Base-by-base conservation (phyloP, 345 rosid genomes). In the Arabis alpina region DNA sequence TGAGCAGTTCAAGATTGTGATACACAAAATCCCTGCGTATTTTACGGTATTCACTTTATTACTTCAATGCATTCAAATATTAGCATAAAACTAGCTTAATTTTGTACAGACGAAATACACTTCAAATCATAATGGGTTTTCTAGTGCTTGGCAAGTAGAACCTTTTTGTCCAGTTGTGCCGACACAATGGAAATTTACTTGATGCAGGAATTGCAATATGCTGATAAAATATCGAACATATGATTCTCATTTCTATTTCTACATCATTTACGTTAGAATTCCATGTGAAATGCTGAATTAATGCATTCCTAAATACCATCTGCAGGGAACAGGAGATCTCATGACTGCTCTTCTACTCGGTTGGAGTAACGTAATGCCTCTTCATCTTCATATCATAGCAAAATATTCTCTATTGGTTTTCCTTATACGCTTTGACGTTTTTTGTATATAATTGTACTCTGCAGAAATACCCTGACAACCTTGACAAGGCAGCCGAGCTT, bases 251-350 rank as follows among this genome's bases (percentile, higher is more conserved):
- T 15, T 52, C 1, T 24, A 1, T 70, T 15, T 24, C 34, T 4
- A 14, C 34, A 32, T 19, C 8, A 24, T 32, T 32, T 0, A 36
- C 45, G 45, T 15, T 71, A 62, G 12, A 52, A 51, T 2, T 34
- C 10, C 2, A 2, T 57, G 53, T 51, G 40, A 51, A 58, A 56
- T 69, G 52, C 77, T 53, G 25, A 77, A 19, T 7, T 69, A 19
- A 54, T 53, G 13, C 40, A 47, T 34, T 39, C 12, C 2, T 61
- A 42, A 42, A 58, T 64, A 49, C 52, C 45, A 59, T 36, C 13
- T 85, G 81, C 67, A 94, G 98, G 99, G 99, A 71, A 91, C 96
- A 1, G 99, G 99, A 77, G 99, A 94, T 87, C 86, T 91, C 62
- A 89, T 82, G 89, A 94, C 99, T 34, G 96, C 99, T 70, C 96